These are phyloP conservation scores for Boletus fagicola DNA, from an alignment of 768 basidiomycete genomes.

Conservation along the genomic window DNA sequence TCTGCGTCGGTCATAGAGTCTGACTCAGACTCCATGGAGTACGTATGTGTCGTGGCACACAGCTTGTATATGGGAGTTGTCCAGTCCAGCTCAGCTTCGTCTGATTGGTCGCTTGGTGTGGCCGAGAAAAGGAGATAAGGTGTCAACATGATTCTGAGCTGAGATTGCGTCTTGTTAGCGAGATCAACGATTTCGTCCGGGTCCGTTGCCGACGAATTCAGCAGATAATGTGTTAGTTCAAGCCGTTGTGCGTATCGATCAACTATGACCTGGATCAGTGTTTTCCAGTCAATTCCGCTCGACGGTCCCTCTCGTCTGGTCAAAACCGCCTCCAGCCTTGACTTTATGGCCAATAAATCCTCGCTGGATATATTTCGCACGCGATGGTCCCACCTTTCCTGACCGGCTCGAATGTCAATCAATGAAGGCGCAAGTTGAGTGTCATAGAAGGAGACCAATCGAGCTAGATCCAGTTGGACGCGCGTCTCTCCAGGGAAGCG, in stretches of 20 bases:
- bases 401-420: constrained; percentile 20
- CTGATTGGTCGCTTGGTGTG: neutral
- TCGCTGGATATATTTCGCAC: constrained; percentile 21
- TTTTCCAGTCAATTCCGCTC: constrained; percentile 36
- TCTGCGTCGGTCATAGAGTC: constrained; percentile 30
- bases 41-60: constrained; percentile 32
- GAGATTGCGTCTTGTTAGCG: constrained; percentile 16
- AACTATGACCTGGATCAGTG: constrained; percentile 28
- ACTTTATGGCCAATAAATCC: constrained; percentile 17
- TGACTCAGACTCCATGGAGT: neutral
- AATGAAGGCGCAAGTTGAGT: constrained; percentile 32
- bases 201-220: constrained; percentile 13
- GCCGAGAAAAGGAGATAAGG: constrained; percentile 29
- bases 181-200: constrained; percentile 5
- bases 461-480: constrained; percentile 32
- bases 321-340: constrained; percentile 8
- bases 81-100: constrained; percentile 22
- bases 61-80: constrained; percentile 28
- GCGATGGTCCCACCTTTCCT: constrained; percentile 35
- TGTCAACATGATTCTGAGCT: constrained; percentile 29
- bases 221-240: constrained; percentile 25
- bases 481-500: constrained; percentile 37
- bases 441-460: constrained; percentile 40
- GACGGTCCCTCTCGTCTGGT: constrained; percentile 13
- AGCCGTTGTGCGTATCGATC: constrained; percentile 34